Conservation (phyloP, 2,329 filamentous ascomycete species). For the Botrytis paeoniae region DNA sequence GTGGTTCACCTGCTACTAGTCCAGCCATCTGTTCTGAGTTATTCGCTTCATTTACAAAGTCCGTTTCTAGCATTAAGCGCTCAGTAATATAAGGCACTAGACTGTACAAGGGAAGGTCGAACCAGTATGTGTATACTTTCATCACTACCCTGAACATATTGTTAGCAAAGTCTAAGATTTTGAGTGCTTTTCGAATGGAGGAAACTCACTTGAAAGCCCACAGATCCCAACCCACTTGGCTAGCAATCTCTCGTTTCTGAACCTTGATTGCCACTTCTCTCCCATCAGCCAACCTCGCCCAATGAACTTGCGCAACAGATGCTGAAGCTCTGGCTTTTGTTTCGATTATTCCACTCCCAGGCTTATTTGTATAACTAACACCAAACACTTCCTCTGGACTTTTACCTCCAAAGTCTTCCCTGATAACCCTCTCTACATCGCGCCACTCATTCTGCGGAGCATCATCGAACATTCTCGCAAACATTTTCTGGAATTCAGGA, state of each 20-base stretch:
- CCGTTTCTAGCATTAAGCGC: slow-evolving; percentile 87
- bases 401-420: slow-evolving; percentile 82
- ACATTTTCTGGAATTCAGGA: slow-evolving; percentile 95
- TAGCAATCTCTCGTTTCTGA: slow-evolving; percentile 89
- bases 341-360: slow-evolving; percentile 65
- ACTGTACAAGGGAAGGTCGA: slow-evolving; percentile 88
- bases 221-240: slow-evolving; percentile 90
- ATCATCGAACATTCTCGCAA: slow-evolving; percentile 94
- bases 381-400: slow-evolving; percentile 89
- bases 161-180: slow-evolving; percentile 14
- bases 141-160: slow-evolving; percentile 63
- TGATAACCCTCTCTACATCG: slow-evolving; percentile 80
- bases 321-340: slow-evolving; percentile 67
- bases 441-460: slow-evolving; percentile 89
- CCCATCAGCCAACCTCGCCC: slow-evolving; percentile 82
- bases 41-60: slow-evolving; percentile 86
- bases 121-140: slow-evolving; percentile 78
- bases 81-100: slow-evolving; percentile 92
- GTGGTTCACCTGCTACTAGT: slow-evolving; percentile 71
- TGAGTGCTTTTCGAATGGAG: not conserved
- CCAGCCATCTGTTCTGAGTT: slow-evolving; percentile 83
- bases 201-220: slow-evolving; percentile 80
- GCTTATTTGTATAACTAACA: slow-evolving; percentile 70
- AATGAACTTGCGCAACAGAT: slow-evolving; percentile 95
- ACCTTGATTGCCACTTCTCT: slow-evolving; percentile 93